phyloP scores from a whole-genome alignment of 2,329 filamentous ascomycete genomes.

The Claviceps digitariae region DNA sequence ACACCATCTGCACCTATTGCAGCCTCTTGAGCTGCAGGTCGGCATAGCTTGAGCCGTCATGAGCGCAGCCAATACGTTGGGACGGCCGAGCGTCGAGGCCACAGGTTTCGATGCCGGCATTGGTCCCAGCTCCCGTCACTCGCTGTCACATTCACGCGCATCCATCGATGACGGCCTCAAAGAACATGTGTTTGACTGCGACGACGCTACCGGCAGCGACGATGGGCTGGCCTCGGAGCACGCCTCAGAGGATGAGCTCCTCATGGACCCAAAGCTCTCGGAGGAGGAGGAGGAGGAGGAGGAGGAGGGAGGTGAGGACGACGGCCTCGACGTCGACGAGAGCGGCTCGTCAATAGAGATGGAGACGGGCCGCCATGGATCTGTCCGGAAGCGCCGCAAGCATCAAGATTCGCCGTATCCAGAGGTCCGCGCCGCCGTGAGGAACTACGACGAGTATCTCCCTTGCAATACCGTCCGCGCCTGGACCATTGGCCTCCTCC shows the following conservation, averaged over 20 bases:
- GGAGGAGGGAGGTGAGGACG: neutral
- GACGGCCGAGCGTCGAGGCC: conserved; percentile 7
- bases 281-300: conserved; percentile 25
- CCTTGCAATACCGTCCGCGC: conserved; percentile 54
- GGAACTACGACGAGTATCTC: conserved; percentile 50
- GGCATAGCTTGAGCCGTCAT: neutral
- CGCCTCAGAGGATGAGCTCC: conserved; percentile 25
- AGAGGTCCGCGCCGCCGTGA: conserved; percentile 50
- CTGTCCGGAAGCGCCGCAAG: conserved; percentile 21
- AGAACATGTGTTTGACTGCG: conserved; percentile 27
- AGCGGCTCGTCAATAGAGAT: conserved; percentile 9
- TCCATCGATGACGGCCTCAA: conserved; percentile 13
- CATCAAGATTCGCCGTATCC: conserved; percentile 51
- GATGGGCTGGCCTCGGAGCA: conserved; percentile 37
- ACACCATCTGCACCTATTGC: neutral
- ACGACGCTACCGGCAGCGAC: conserved; percentile 27
- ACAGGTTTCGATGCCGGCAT: conserved; percentile 11
- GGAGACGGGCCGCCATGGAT: conserved; percentile 7
- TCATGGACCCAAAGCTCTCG: conserved; percentile 40
- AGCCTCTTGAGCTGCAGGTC: neutral
- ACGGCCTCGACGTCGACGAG: neutral
- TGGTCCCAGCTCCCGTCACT: conserved; percentile 13
- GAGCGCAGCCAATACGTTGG: neutral
- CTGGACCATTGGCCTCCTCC: conserved; percentile 46
- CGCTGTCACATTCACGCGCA: conserved; percentile 14